Evolutionary conservation across 371 early-diverging fungal genomes (phyloP).

Genomic region (Actinomortierella ambigua): DNA sequence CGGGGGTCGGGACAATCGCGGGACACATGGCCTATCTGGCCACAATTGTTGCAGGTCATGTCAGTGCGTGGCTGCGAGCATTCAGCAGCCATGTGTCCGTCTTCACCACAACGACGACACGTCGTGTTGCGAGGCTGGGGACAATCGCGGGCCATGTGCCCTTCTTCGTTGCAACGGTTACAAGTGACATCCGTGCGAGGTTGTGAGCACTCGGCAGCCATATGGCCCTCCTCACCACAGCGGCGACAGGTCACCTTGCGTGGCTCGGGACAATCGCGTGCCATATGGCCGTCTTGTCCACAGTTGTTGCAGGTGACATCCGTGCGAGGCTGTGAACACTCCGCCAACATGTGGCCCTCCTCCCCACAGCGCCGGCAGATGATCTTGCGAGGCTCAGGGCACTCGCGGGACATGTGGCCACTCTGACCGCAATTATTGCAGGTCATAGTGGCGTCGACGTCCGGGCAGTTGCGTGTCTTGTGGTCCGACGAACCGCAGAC

Average conservation of each 20-base stretch:
- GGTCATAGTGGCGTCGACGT: constrained; percentile 45
- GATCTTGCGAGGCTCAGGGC: constrained; percentile 39
- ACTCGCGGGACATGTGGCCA: constrained; percentile 62
- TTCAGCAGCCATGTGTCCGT: constrained; percentile 24
- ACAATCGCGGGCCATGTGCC: background rate
- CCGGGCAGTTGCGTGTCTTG: constrained; percentile 49
- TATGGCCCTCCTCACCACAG: constrained; percentile 67
- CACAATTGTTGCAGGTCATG: constrained; percentile 33
- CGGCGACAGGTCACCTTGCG: constrained; percentile 59
- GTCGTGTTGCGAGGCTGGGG: constrained; percentile 1
- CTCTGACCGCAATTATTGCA: constrained; percentile 72
- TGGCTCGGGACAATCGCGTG: constrained; percentile 16
- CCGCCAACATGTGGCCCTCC: constrained; percentile 21
- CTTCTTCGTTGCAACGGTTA: background rate
- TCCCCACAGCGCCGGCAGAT: constrained; percentile 16
- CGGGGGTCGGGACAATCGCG: constrained; percentile 14
- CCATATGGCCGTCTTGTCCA: constrained; percentile 12
- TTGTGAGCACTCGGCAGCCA: constrained; percentile 53
- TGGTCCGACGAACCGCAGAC: constrained; percentile 63
- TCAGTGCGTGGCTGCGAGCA: constrained; percentile 24
- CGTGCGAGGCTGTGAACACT: constrained; percentile 23
- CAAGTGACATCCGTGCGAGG: constrained; percentile 9
- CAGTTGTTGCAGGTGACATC: constrained; percentile 38
- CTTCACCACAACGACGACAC: constrained; percentile 8
- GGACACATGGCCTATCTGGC: constrained; percentile 13